Evolutionary conservation across 805 yeast species (phyloP), one percentile per base, ranked within the genome.

Genomic region (Spathaspora gorwiae): DNA sequence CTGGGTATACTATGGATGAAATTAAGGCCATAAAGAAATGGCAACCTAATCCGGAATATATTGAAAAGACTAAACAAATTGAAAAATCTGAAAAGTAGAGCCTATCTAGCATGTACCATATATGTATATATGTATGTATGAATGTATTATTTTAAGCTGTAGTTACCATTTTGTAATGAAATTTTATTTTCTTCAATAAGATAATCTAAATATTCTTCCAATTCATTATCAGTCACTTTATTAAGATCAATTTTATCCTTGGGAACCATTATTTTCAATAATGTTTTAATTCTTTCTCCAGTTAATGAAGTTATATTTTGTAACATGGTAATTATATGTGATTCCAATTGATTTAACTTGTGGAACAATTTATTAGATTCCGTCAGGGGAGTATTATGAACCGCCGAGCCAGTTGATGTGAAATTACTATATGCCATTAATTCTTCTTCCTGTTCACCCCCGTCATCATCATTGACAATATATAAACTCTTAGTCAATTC

Each of bases 1-100:
- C 99, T 0, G 99, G 98, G 3, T 90, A 82, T 63, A 79, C 94
- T 9, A 80, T 88, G 49, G 99, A 92, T 64, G 98, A 90, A 57
- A 84, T 92, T 37, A 75, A 96, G 56, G 77, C 81, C 57, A 79
- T 83, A 14, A 74, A 89, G 58, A 85, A 81, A 62, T 83, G 87
- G 80, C 78, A 74, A 42, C 85, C 92, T 8, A 78, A 80, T 39
- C 56, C 74, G 13, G 68, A 76, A 14, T 86, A 86, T 57, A 75
- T 72, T 45, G 86, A 84, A 52, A 84, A 85, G 62, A 61, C 84
- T 34, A 39, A 41, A 19, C 31, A 42, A 31, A 34, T 49, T 10
- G 39, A 42, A 13, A 40, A 35, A 35, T 31, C 44, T 11, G 37
- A 42, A 19, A 35, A 33, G n/a, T 15, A 41, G 15, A 40, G 32